Evolutionary conservation across 2,329 filamentous ascomycete species (phyloP).

Genomic region (Esteya vermicola): DNA sequence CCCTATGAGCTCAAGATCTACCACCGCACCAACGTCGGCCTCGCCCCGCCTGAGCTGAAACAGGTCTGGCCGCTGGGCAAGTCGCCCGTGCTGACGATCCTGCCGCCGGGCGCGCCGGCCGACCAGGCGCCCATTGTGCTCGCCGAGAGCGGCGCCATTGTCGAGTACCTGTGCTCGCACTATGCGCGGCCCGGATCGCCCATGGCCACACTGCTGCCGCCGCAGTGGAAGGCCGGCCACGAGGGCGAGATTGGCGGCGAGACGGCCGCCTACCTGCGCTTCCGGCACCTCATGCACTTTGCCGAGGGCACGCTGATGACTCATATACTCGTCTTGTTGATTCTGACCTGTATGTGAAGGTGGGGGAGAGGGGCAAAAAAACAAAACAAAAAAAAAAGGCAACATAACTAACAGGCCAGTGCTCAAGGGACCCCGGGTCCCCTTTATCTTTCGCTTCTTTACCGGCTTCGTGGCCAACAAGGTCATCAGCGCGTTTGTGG

Average conservation of each 20-base stretch:
- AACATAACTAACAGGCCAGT: background rate
- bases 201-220: constrained; percentile 35
- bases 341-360: constrained; percentile 34
- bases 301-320: constrained; percentile 74
- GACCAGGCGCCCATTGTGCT: constrained; percentile 40
- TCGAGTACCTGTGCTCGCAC: constrained; percentile 67
- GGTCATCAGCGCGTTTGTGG: constrained; percentile 25
- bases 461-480: constrained; percentile 29
- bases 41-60: constrained; percentile 66
- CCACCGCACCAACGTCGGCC: constrained; percentile 42
- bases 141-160: constrained; percentile 69
- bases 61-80: constrained; percentile 77
- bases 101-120: constrained; percentile 16
- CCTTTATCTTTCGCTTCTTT: constrained; percentile 12
- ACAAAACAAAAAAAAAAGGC: too few species aligned
- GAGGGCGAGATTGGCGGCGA: constrained; percentile 44
- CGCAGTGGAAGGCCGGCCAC: constrained; percentile 40
- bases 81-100: constrained; percentile 62
- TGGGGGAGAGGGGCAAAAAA: too few species aligned
- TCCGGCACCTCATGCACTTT: constrained; percentile 66
- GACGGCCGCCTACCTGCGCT: constrained; percentile 45
- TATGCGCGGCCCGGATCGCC: constrained; percentile 29
- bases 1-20: constrained; percentile 70
- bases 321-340: constrained; percentile 46
- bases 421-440: background rate